These are phyloP conservation scores for Pachyrhizus erosus DNA, from an alignment of 306 rosid genomes.

Conservation along the genomic window DNA sequence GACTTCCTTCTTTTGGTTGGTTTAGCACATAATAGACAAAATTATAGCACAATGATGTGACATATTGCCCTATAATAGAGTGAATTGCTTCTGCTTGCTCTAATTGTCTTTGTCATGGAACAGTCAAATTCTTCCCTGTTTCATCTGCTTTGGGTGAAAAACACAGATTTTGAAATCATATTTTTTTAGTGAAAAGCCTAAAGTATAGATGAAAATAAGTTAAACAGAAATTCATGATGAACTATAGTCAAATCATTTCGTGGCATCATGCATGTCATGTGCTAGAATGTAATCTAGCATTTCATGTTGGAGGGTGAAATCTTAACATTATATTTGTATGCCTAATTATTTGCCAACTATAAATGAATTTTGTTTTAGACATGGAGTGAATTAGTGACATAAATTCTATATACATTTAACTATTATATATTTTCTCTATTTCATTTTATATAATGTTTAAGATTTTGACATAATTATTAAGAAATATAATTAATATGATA, in stretches of 20 bases:
- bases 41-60: constrained; percentile 42
- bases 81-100: constrained; percentile 25
- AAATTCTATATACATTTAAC: background rate
- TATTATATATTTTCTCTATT: background rate
- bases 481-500: too few species aligned
- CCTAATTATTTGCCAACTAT: background rate
- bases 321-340: background rate
- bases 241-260: background rate
- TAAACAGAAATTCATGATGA: background rate
- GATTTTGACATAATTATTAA: too few species aligned
- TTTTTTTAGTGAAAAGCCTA: background rate
- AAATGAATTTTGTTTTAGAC: background rate
- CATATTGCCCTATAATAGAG: constrained; percentile 41
- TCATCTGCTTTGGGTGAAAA: constrained; percentile 35
- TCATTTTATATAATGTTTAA: too few species aligned
- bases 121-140: constrained; percentile 37
- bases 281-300: background rate
- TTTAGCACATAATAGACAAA: constrained; percentile 31
- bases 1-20: constrained; percentile 39
- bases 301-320: background rate
- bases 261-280: background rate
- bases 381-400: background rate
- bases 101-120: constrained; percentile 38
- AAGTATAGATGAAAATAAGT: background rate
- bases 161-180: constrained; percentile 2